Conservation (phyloP, 352 stramenopile genomes). For the Pythium utonaiense region DNA sequence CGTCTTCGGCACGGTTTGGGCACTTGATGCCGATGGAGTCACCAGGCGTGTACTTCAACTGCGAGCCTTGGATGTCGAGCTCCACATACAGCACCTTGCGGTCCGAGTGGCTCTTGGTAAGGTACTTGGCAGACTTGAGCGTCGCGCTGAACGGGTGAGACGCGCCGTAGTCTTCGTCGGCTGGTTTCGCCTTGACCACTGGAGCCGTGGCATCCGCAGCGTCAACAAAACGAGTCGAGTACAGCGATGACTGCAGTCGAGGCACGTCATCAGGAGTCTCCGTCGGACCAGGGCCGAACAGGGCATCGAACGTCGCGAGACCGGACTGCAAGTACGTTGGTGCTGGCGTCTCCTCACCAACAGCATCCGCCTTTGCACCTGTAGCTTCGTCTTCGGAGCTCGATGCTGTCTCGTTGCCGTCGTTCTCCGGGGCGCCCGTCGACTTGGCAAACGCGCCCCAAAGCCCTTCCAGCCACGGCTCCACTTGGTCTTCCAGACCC, state of each 20-base stretch:
- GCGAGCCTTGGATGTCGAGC: conserved; percentile 39
- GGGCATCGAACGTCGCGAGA: conserved; percentile 49
- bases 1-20: conserved; percentile 62
- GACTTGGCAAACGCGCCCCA: conserved; percentile 50
- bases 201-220: conserved; percentile 1
- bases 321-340: conserved; percentile 31
- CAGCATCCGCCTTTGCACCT: neutral
- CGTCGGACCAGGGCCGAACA: conserved; percentile 48
- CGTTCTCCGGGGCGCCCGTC: conserved; percentile 9
- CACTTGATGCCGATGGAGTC: conserved; percentile 87
- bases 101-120: conserved; percentile 42
- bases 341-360: neutral
- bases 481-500: conserved; percentile 92
- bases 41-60: conserved; percentile 69
- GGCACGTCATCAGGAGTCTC: conserved; percentile 47
- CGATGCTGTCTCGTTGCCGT: conserved; percentile 24
- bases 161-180: conserved; percentile 36
- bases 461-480: conserved; percentile 84
- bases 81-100: conserved; percentile 60
- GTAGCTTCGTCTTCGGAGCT: conserved; percentile 21
- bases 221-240: conserved; percentile 40
- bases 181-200: neutral
- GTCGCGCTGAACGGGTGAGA: conserved; percentile 48
- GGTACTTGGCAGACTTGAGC: conserved; percentile 40
- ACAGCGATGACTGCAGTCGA: conserved; percentile 49